Evolutionary conservation across 495 filamentous ascomycete genomes (phyloP).

Genomic region (Xylaria nigripes): DNA sequence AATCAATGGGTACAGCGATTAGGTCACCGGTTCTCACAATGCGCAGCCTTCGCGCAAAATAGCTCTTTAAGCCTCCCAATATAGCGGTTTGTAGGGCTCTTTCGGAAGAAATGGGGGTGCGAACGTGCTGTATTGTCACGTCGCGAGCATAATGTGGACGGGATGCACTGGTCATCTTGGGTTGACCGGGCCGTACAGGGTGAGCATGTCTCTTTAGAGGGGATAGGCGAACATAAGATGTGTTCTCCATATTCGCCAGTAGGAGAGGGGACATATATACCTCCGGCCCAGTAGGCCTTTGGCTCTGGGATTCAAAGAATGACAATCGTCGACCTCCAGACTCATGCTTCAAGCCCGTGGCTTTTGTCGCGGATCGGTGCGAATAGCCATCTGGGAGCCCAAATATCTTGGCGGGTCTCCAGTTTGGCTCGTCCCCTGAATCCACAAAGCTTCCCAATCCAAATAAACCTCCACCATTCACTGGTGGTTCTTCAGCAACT

Average conservation of each 20-base stretch:
- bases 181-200: constrained; percentile 30
- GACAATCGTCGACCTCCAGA: constrained; percentile 37
- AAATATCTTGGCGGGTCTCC: constrained; percentile 79
- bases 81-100: constrained; percentile 72
- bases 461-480: constrained; percentile 49
- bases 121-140: constrained; percentile 81
- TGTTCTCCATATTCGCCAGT: constrained; percentile 70
- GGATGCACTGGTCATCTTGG: constrained; percentile 47
- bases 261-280: constrained; percentile 80
- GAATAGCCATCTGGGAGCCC: constrained; percentile 68
- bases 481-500: constrained; percentile 56
- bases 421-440: constrained; percentile 40
- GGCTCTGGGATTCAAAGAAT: constrained; percentile 48
- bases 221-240: constrained; percentile 65
- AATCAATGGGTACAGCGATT: constrained; percentile 78
- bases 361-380: constrained; percentile 43
- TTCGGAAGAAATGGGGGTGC: constrained; percentile 81
- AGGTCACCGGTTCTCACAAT: constrained; percentile 80
- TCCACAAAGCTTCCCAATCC: constrained; percentile 45
- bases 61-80: constrained; percentile 72
- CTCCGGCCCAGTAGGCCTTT: constrained; percentile 44
- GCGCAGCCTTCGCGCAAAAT: constrained; percentile 71
- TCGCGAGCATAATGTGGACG: constrained; percentile 82
- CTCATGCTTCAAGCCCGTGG: constrained; percentile 43
- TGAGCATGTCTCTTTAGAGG: constrained; percentile 45